phyloP scores from a whole-genome alignment of 169 alveolate genomes.

The Fabrea salina region DNA sequence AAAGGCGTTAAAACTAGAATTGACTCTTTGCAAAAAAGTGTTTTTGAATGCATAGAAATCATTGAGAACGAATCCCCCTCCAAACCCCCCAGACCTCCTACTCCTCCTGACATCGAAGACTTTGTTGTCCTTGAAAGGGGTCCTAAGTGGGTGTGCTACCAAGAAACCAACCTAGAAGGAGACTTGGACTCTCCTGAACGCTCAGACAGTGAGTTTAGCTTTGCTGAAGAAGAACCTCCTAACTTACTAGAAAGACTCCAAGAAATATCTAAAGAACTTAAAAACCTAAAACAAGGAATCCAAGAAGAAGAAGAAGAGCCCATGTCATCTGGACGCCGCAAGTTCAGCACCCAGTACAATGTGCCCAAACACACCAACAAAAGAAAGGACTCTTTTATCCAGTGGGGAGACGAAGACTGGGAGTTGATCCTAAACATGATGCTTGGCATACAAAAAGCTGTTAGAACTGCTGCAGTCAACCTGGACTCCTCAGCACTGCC shows the following conservation, averaged over 20 bases:
- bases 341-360: background rate
- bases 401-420: slow-evolving; percentile 30
- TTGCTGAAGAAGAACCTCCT: background rate
- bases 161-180: background rate
- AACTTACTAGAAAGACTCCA: background rate
- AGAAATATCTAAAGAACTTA: background rate
- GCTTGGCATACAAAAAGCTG: slow-evolving; percentile 33
- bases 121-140: slow-evolving; percentile 24
- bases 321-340: too few relatives aligned
- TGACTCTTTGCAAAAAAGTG: too few relatives aligned
- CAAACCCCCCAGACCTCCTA: too few relatives aligned
- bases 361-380: background rate
- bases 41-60: too few relatives aligned
- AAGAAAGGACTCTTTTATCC: slow-evolving; percentile 1
- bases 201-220: background rate
- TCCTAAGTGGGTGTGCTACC: background rate
- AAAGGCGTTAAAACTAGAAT: too few relatives aligned
- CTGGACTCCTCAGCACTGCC: background rate
- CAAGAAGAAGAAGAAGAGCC: background rate
- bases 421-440: slow-evolving; percentile 25
- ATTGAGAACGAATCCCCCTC: too few relatives aligned
- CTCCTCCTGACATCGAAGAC: too few relatives aligned
- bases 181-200: background rate
- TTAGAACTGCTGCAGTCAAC: background rate
- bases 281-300: background rate